A percentile compares a stretch with the other conserved stretches of the same genome.
phyloP scores from a whole-genome alignment of 371 early-diverging fungal genomes.

The Mortierella sp. region DNA sequence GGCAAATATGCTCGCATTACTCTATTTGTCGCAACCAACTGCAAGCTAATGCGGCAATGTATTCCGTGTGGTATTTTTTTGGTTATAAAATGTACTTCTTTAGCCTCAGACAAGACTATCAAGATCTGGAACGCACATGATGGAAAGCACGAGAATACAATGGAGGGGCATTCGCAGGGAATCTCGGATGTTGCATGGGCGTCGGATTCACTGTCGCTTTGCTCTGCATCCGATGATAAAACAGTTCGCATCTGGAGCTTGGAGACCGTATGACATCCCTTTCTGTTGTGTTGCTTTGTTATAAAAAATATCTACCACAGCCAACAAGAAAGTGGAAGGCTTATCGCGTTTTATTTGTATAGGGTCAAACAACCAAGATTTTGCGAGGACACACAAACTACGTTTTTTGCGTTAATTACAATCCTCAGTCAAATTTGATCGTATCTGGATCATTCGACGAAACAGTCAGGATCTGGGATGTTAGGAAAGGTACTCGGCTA shows the following conservation, averaged over 20 bases:
- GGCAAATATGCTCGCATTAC: not conserved
- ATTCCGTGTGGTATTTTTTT: not conserved
- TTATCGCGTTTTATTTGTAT: not conserved
- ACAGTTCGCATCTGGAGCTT: constrained; percentile 93
- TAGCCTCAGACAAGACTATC: constrained; percentile 93
- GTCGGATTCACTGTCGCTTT: constrained; percentile 87
- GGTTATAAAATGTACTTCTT: not conserved
- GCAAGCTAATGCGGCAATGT: not conserved
- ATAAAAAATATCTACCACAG: too few relatives aligned
- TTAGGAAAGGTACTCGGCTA: constrained; percentile 76
- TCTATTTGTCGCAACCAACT: not conserved
- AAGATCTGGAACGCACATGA: constrained; percentile 93
- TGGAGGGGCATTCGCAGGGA: constrained; percentile 94
- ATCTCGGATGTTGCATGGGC: constrained; percentile 98
- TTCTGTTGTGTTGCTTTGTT: too few relatives aligned
- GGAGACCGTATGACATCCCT: constrained; percentile 70
- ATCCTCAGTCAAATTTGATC: constrained; percentile 92
- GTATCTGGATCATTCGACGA: constrained; percentile 99
- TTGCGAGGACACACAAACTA: constrained; percentile 95
- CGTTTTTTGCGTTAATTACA: constrained; percentile 98
- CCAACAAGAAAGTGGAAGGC: too few relatives aligned
- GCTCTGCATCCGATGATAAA: constrained; percentile 96
- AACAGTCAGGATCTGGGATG: constrained; percentile 97
- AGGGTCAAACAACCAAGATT: constrained; percentile 82
- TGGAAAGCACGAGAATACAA: constrained; percentile 86